Evolutionary conservation across 345 rosid genomes (phyloP), one percentile per base, ranked within the genome.

Genomic region (Atalantia buxifolia): DNA sequence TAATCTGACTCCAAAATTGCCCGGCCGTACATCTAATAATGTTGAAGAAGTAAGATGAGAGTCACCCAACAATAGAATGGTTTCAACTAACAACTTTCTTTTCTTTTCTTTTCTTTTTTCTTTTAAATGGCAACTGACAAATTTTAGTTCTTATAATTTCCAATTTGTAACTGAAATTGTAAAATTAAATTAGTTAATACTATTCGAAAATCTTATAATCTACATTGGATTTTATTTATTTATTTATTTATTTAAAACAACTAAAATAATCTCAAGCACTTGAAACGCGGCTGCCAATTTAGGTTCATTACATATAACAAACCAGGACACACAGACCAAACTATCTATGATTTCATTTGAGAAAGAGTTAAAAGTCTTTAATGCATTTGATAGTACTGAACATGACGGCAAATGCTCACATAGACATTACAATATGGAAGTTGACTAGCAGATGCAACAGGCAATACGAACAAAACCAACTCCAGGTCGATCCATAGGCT

Each of bases 1-100:
- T 9, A 2, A 38, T 38, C 0, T 9, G 3, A 38, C 9, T 38
- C 0, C 0, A 0, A 38, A 38, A 38, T 38, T 38, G 0, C 0
- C 42, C 0, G 2, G 0, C 0, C 2, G 10, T 9, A 0, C 48
- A 9, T 40, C 1, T 40, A 40, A 9, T 2, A 40, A 40, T 40
- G 13, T 9, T 40, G 3, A 40, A 9, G 13, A 40, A 40, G 13
- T 9, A 9, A 0, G 48, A 9, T 40, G 3, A 40, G 48, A 9
- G 48, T 9, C 4, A 40, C 13, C 0, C 14, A 40, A 40, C 1
- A 0, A 40, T 10, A 40, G 1, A 40, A 40, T 2, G 4, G 13
- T 40, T 40, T 40, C 48, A 40, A 9, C 48, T 40, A 40, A 40
- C 3, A 40, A 40, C 4, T 40, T 40, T 40, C 4, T 40, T 40